Conservation (phyloP, 345 rosid genomes). For the Dipteronia dyeriana region DNA sequence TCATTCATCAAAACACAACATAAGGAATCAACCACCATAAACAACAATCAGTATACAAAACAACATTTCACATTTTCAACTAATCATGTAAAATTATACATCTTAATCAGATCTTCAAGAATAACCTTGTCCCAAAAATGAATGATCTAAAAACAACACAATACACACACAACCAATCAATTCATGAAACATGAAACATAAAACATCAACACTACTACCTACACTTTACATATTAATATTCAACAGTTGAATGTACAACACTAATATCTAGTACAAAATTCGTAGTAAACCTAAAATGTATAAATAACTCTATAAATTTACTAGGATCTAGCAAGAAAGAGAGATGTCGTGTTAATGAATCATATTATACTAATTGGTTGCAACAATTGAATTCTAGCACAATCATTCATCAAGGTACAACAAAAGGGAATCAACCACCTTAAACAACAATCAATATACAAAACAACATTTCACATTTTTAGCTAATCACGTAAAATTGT, state of each 20-base stretch:
- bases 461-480: constrained; percentile 4
- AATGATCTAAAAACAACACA: constrained; percentile 46
- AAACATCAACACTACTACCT: not conserved
- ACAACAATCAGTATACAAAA: not conserved
- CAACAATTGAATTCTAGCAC: too few relatives aligned
- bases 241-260: too few relatives aligned
- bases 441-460: not conserved
- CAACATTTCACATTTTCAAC: constrained; percentile 10
- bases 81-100: constrained; percentile 41
- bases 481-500: constrained; percentile 16
- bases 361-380: too few relatives aligned
- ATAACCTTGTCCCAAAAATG: constrained; percentile 85
- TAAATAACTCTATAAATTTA: too few relatives aligned
- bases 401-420: not conserved
- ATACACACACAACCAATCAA: constrained; percentile 14
- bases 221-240: not conserved
- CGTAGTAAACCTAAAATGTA: too few relatives aligned
- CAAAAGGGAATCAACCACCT: not conserved
- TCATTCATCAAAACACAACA: too few relatives aligned
- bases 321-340: too few relatives aligned
- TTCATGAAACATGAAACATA: not conserved
- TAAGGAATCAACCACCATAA: too few relatives aligned
- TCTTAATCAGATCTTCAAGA: constrained; percentile 84
- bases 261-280: too few relatives aligned
- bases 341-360: too few relatives aligned